phyloP scores from a whole-genome alignment of 2,329 filamentous ascomycete species.

The Hypoxylon rubiginosum region DNA sequence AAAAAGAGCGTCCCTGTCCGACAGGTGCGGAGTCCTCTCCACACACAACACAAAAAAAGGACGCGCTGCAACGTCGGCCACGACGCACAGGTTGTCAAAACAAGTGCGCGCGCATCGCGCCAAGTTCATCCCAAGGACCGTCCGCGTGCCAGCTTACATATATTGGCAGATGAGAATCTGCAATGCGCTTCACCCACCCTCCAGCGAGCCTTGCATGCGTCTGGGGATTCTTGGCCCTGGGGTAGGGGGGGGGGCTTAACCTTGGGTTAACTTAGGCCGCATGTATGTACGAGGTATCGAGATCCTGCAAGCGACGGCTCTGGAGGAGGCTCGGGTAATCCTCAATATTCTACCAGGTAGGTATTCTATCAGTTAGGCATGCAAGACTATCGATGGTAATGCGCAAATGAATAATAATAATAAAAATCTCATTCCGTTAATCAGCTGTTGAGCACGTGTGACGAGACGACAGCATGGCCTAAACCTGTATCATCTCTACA shows the following conservation, averaged over 20 bases:
- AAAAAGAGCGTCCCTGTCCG: neutral
- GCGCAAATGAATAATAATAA: conserved; percentile 1
- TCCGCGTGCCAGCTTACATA: neutral
- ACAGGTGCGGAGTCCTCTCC: conserved; percentile 3
- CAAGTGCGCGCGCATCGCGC: neutral
- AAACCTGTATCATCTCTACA: conserved; percentile 23
- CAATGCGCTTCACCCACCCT: neutral
- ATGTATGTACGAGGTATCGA: neutral
- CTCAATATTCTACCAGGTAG: neutral
- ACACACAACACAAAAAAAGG: neutral
- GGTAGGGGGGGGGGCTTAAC: neutral
- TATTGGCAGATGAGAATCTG: neutral
- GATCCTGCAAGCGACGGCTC: conserved; percentile 1
- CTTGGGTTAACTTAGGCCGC: neutral
- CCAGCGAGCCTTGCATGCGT: neutral
- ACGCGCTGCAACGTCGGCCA: conserved; percentile 6
- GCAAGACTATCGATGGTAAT: neutral
- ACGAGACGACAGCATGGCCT: conserved; percentile 7
- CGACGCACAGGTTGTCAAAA: neutral
- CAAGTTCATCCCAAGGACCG: neutral
- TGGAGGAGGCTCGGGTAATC: neutral
- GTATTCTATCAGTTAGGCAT: too few relatives aligned
- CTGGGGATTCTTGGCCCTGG: neutral
- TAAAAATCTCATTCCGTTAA: neutral
- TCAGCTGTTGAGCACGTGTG: conserved; percentile 1